These are phyloP conservation scores for Xylona heveae DNA, from an alignment of 495 filamentous ascomycete species.

Conservation along the genomic window DNA sequence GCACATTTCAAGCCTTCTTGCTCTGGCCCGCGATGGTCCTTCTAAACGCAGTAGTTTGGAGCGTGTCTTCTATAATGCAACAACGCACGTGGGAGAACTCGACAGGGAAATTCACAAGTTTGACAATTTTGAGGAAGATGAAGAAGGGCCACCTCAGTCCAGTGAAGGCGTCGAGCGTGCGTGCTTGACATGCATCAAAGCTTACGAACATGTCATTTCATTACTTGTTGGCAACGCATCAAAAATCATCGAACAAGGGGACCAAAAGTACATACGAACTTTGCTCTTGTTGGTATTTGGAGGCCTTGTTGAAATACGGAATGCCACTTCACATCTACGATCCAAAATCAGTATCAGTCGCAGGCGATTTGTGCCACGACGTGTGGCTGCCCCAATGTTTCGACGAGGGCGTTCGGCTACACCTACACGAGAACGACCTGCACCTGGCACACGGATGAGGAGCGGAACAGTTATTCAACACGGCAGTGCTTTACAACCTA, in stretches of 20 bases:
- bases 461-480: too few species aligned
- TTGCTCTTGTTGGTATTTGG: slow-evolving; percentile 64
- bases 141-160: slow-evolving; percentile 24
- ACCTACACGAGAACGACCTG: slow-evolving; percentile 34
- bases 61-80: slow-evolving; percentile 57
- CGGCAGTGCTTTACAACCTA: too few species aligned
- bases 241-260: slow-evolving; percentile 46
- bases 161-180: slow-evolving; percentile 45
- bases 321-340: slow-evolving; percentile 12
- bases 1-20: slow-evolving; percentile 48
- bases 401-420: slow-evolving; percentile 35
- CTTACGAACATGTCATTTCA: slow-evolving; percentile 53
- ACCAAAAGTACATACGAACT: slow-evolving; percentile 60
- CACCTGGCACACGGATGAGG: too few species aligned
- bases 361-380: too few species aligned
- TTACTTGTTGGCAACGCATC: slow-evolving; percentile 47
- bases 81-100: slow-evolving; percentile 49
- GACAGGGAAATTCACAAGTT: slow-evolving; percentile 51
- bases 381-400: too few species aligned
- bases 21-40: slow-evolving; percentile 44
- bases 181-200: slow-evolving; percentile 47
- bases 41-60: slow-evolving; percentile 51
- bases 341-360: background rate
- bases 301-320: slow-evolving; percentile 53
- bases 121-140: slow-evolving; percentile 26